phyloP scores from a whole-genome alignment of 129 eudicot species.

The Dittrichia graveolens region DNA sequence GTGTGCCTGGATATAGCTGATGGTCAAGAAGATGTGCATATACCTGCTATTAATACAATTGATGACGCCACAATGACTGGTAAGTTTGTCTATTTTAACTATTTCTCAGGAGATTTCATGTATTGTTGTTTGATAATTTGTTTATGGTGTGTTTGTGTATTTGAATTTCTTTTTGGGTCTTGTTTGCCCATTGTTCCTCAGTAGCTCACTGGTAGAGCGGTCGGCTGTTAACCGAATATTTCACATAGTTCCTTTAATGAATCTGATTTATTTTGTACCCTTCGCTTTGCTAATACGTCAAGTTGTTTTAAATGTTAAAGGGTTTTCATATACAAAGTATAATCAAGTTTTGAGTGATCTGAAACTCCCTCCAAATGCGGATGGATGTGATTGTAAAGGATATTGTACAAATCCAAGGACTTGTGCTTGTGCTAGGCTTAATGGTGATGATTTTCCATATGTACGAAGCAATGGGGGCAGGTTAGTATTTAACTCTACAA shows the following conservation, averaged over 20 bases:
- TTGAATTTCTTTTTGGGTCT: neutral
- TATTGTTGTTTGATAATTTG: neutral
- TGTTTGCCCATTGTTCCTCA: too few species aligned
- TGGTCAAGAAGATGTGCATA: conserved; percentile 43
- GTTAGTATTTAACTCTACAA: conserved; percentile 30
- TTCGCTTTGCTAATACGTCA: neutral
- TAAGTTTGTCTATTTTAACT: conserved; percentile 11
- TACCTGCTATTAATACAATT: conserved; percentile 39
- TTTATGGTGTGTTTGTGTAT: neutral
- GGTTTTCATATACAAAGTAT: conserved; percentile 43
- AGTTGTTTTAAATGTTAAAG: conserved; percentile 25
- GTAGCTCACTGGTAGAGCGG: too few species aligned
- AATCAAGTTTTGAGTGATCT: conserved; percentile 37
- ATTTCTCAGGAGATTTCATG: neutral
- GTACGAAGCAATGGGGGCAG: conserved; percentile 51
- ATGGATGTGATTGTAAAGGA: conserved; percentile 51
- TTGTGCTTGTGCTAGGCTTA: conserved; percentile 53
- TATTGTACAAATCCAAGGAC: conserved; percentile 42
- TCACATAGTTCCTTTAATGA: too few species aligned
- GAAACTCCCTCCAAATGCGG: conserved; percentile 43
- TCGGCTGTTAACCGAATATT: too few species aligned
- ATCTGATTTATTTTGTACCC: too few species aligned
- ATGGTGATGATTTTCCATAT: conserved; percentile 52
- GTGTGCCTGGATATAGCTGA: conserved; percentile 37
- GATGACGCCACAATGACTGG: conserved; percentile 40